Evolutionary conservation across 2,329 filamentous ascomycete species (phyloP).

Genomic region (Capronia epimyces): DNA sequence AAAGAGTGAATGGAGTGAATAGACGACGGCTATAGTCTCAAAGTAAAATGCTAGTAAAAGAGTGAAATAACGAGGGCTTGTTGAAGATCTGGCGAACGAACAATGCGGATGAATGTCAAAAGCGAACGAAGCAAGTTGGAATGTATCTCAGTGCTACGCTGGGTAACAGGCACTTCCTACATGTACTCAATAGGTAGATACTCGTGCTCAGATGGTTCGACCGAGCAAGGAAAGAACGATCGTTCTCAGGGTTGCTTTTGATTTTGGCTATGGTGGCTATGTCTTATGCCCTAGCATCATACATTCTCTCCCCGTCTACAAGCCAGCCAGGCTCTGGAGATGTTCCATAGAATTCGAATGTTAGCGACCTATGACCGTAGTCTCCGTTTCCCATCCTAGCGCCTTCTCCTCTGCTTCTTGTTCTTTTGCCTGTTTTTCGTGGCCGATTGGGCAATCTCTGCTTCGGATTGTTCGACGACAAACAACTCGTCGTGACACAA

Average conservation of each 20-base stretch:
- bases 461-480: neutral
- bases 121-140: too few relatives aligned
- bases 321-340: neutral
- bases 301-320: neutral
- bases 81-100: neutral
- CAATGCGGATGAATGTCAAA: neutral
- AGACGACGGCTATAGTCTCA: neutral
- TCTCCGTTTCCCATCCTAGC: neutral
- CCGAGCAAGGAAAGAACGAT: neutral
- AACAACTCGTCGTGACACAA: neutral
- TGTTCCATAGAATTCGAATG: neutral
- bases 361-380: neutral
- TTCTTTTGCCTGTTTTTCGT: conserved; percentile 2
- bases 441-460: neutral
- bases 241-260: neutral
- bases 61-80: neutral
- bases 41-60: neutral
- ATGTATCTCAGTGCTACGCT: too few relatives aligned
- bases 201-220: neutral
- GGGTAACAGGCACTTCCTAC: too few relatives aligned
- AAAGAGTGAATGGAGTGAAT: neutral
- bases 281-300: neutral
- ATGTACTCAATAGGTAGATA: too few relatives aligned
- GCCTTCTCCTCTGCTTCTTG: conserved; percentile 3
- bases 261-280: neutral